phyloP scores from a whole-genome alignment of 1,284 basidiomycete species.

The Vanrija sp. region DNA sequence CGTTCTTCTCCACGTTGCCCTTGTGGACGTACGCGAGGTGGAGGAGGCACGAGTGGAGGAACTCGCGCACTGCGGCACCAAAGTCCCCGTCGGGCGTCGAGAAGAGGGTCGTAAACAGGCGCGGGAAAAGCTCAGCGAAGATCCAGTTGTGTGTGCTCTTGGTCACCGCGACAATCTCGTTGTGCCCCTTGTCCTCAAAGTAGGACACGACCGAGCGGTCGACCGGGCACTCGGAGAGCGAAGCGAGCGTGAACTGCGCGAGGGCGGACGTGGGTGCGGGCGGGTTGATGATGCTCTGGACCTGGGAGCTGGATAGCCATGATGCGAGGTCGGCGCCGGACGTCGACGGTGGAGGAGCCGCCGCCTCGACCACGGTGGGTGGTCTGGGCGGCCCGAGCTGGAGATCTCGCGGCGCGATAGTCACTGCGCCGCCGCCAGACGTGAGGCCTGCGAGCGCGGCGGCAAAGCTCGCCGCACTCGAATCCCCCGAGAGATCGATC shows the following conservation, averaged over 20 bases:
- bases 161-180: conserved; percentile 17
- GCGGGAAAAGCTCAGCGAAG: conserved; percentile 18
- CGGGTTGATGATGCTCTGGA: neutral
- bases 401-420: too few species aligned
- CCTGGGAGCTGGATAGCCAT: too few species aligned
- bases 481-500: too few species aligned
- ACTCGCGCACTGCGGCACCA: conserved; percentile 8
- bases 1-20: conserved; percentile 16
- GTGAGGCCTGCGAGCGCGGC: too few species aligned
- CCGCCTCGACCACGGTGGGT: too few species aligned
- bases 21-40: conserved; percentile 20
- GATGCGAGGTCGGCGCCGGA: too few species aligned
- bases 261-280: conserved; percentile 4
- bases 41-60: conserved; percentile 15
- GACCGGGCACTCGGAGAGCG: neutral
- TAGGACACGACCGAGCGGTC: conserved; percentile 17
- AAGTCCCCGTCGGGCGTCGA: conserved; percentile 1
- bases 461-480: too few species aligned
- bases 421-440: too few species aligned
- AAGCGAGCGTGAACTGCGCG: conserved; percentile 6
- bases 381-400: too few species aligned
- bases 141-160: conserved; percentile 23
- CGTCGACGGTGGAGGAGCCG: too few species aligned
- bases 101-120: conserved; percentile 11
- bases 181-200: conserved; percentile 18